Evolutionary conservation across 2,329 filamentous ascomycete species (phyloP), one percentile per base, ranked within the genome.

Genomic region (Xylariales sp.): DNA sequence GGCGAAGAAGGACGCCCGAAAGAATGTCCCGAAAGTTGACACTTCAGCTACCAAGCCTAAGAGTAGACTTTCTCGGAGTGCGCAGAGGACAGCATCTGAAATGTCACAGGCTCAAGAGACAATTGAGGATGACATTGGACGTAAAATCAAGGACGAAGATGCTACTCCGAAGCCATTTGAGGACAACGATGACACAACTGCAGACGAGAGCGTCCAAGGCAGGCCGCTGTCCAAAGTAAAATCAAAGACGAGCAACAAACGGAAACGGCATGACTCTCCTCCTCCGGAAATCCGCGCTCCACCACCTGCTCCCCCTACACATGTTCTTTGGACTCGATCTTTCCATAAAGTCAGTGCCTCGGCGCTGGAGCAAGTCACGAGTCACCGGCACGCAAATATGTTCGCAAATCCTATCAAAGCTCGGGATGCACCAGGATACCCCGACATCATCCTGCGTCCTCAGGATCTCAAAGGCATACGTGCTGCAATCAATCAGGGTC

Each of bases 401-500:
- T 91, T 91, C 56, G 82, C 84, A 20, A 82, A 82, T 41, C 82
- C 84, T 2, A 74, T 91, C 36, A 83, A 84, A 9, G 84, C 88
- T 49, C 77, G 77, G 27, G 82, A 88, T 52, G 86, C 86, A 0
- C 86, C 86, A 0, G 84, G 84, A 4, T 91, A 91, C 56, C 79
- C 76, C 46, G 78, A 80, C 48, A 76, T 89, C 39, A 83, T 91
- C 29, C 73, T 86, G 41, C 80, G 83, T 36, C 83, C 86, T 0
- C 84, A 88, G 55, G 84, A 90, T 56, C 75, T 91, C 35, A 89
- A 87, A 49, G 82, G 79, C 3, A 88, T 91, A 51, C 83, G 85
- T 47, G 76, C 82, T 39, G 83, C 84, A 24, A 86, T 90, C 50
- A 82, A 80, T 42, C 82, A 85, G 45, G 85, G 89, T 28, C 82